Evolutionary conservation across 2,329 filamentous ascomycete species (phyloP).

Genomic region (Akanthomyces lecanii): DNA sequence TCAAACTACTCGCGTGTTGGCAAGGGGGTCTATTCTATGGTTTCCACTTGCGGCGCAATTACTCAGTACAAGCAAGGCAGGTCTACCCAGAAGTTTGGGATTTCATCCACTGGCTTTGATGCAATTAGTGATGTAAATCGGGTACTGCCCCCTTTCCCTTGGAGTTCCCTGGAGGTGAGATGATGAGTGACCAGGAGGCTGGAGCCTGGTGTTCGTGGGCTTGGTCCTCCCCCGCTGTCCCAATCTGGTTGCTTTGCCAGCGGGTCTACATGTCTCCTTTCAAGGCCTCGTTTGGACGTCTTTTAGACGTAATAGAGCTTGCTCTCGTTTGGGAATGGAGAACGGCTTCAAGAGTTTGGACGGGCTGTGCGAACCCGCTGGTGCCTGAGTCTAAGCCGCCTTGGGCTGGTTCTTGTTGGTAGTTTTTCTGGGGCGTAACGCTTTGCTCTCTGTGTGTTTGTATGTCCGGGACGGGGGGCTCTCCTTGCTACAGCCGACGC

Average conservation of each 20-base stretch:
- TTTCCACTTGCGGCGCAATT: slow-evolving; percentile 1
- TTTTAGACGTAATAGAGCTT: neutral
- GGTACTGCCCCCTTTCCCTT: neutral
- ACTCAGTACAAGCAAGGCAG: neutral
- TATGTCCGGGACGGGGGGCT: neutral
- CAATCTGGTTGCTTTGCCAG: slow-evolving; percentile 5
- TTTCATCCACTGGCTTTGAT: neutral
- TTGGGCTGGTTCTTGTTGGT: neutral
- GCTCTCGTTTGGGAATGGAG: neutral
- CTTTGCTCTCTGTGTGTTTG: neutral
- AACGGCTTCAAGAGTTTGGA: neutral
- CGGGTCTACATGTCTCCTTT: neutral
- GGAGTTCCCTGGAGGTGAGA: neutral
- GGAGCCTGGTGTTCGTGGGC: neutral
- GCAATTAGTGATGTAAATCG: neutral
- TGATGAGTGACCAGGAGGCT: neutral
- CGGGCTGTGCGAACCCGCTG: neutral
- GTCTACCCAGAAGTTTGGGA: neutral
- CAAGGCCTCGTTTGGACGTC: neutral
- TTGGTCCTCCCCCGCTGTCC: neutral
- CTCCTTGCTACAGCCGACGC: slow-evolving; percentile 10
- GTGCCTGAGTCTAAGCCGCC: slow-evolving; percentile 11
- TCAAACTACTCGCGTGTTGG: slow-evolving; percentile 14
- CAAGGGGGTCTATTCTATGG: neutral
- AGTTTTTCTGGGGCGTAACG: neutral